Percentiles rank a stretch among this genome's conserved stretches.
phyloP scores from a whole-genome alignment of 169 alveolate species.

The Plasmodium cynomolgi region DNA sequence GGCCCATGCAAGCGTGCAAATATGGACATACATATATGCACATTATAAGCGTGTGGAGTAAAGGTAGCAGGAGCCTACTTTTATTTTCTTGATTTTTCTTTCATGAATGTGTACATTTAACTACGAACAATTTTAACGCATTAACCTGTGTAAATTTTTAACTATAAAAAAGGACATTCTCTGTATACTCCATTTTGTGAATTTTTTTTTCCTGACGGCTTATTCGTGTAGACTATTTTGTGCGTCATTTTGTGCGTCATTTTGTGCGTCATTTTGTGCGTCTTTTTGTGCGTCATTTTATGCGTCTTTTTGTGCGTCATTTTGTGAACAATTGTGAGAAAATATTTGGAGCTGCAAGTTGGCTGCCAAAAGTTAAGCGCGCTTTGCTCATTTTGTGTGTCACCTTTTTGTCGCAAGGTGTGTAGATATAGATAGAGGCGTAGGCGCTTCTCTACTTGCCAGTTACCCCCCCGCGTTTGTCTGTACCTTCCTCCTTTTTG shows the following conservation, averaged over 20 bases:
- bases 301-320: not conserved
- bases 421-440: not conserved
- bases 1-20: not conserved
- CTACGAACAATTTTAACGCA: not conserved
- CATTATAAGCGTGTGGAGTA: not conserved
- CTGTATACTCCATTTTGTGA: not conserved
- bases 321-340: not conserved
- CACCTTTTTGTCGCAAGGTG: not conserved
- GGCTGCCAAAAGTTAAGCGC: not conserved
- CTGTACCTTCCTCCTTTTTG: not conserved
- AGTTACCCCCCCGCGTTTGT: not conserved
- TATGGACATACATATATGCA: not conserved
- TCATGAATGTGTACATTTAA: not conserved
- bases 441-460: not conserved
- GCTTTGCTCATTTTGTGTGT: not conserved
- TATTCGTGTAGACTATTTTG: not conserved
- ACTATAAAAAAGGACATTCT: not conserved
- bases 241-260: not conserved
- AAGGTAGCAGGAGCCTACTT: not conserved
- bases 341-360: not conserved
- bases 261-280: too few relatives aligned
- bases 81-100: not conserved
- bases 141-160: not conserved
- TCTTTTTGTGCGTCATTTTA: not conserved
- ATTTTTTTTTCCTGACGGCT: not conserved